Evolutionary conservation across 2,329 filamentous ascomycete species (phyloP), one percentile per base, ranked within the genome.

Genomic region (Leptographium procerum): DNA sequence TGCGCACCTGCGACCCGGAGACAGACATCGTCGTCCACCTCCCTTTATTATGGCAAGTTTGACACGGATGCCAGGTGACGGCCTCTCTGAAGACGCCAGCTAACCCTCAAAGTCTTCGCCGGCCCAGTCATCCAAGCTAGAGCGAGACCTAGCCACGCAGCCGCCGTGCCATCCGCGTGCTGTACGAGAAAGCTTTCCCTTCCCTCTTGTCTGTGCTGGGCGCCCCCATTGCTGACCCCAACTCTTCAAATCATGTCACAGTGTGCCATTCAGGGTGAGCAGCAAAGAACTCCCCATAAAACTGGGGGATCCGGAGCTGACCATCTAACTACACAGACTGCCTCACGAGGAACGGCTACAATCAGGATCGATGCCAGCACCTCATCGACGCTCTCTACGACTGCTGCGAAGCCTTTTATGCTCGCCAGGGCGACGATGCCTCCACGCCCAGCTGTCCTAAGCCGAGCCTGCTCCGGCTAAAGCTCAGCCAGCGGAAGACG

Each of bases 381-480:
- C 77, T 90, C 67, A 81, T 99, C 59, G 86, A 92, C 69, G 89
- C 90, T 3, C 76, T 99, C 28, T 99, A 97, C 72, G 87, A 94
- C 65, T 99, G 94, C 73, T 99, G 94, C 72, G 85, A 91, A 67
- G 81, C 83, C 14, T 96, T 97, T 70, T 97, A 99, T 73, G 75
- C 86, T 65, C 79, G 82, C 59, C 82, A 88, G 60, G 91, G 94
- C 19, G 86, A 95, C 58, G 74, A 84, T 28, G 91, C 89, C 34
- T 84, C 79, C 48, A 88, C 87, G 2, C 83, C 85, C 24, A 94
- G 89, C 74, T 99, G 94, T 69, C 94, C 94, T 0, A 92, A 92
- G 69, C 82, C 89, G 9, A 82, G 78, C 64, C 75, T 96, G 59
- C 75, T 99, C 59, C 83, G 83, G 69, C 74, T 96, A 63, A 96